Conservation (phyloP, 805 yeast genomes). For the Yarrowia sp. region DNA sequence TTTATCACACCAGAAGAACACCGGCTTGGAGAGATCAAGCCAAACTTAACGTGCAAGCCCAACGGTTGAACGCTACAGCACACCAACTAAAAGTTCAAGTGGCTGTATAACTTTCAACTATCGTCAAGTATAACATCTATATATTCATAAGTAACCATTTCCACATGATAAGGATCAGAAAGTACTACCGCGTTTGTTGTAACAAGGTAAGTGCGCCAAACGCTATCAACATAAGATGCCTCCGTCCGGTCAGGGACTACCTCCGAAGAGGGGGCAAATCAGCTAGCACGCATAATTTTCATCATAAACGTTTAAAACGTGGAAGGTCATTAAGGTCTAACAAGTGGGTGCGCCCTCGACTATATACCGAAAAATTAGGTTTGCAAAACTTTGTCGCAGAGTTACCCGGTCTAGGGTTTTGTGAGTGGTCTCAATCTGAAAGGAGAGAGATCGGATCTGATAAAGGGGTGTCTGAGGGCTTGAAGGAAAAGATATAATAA, state of each 20-base stretch:
- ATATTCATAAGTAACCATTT: no score
- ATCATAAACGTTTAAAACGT: conserved; percentile 39
- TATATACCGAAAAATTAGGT: conserved; percentile 1
- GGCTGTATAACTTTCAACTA: neutral
- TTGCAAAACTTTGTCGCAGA: neutral
- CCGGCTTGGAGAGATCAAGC: no score
- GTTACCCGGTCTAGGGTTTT: conserved; percentile 26
- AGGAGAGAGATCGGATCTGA: neutral
- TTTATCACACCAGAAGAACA: no score
- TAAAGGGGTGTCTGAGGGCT: neutral
- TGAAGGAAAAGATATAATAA: no score
- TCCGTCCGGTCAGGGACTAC: conserved; percentile 37
- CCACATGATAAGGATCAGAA: conserved; percentile 31
- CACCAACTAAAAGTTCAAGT: neutral
- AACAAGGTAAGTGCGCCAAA: conserved; percentile 37
- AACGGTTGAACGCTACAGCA: neutral
- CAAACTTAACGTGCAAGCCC: no score
- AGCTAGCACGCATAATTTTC: conserved; percentile 36
- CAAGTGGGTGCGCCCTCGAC: neutral
- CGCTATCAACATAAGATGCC: conserved; percentile 37
- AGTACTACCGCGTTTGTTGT: conserved; percentile 34
- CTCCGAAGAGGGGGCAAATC: conserved; percentile 33
- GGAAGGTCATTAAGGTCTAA: conserved; percentile 37
- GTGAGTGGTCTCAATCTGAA: neutral
- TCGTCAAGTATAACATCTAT: neutral